phyloP scores from a whole-genome alignment of 441 rosid species.

The Erysimum cheiri region DNA sequence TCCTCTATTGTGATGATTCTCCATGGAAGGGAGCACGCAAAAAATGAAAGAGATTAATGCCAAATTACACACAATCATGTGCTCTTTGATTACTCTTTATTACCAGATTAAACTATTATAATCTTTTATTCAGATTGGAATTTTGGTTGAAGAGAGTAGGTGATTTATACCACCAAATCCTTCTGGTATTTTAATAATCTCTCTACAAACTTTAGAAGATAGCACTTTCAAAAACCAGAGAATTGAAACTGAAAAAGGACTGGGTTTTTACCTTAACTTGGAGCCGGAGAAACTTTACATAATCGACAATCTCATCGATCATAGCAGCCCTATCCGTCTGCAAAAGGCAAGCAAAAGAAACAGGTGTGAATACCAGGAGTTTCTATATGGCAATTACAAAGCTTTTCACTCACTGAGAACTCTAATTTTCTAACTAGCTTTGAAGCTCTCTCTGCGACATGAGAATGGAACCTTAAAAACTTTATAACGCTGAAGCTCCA shows the following conservation, averaged over 20 bases:
- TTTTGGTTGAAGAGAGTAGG: constrained; percentile 30
- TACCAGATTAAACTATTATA: constrained; percentile 30
- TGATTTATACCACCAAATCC: constrained; percentile 35
- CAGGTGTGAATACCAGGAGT: neutral
- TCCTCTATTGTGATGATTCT: constrained; percentile 27
- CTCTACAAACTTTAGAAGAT: constrained; percentile 6
- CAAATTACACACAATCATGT: constrained; percentile 32
- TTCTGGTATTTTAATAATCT: constrained; percentile 28
- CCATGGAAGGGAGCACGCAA: constrained; percentile 17
- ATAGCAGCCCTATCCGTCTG: constrained; percentile 97
- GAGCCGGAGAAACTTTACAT: constrained; percentile 97
- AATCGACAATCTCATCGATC: constrained; percentile 99
- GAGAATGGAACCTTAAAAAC: neutral
- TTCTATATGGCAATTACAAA: constrained; percentile 17
- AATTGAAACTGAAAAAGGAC: constrained; percentile 1
- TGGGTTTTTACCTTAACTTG: constrained; percentile 86
- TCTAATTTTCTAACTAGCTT: neutral
- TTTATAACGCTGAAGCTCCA: neutral
- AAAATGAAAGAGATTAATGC: constrained; percentile 37
- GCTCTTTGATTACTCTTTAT: constrained; percentile 29
- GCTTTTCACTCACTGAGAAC: constrained; percentile 3
- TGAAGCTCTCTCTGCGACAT: neutral
- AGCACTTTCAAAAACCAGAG: constrained; percentile 17
- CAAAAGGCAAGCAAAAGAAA: constrained; percentile 27
- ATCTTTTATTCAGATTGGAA: constrained; percentile 25